Evolutionary conservation across 2,329 filamentous ascomycete genomes (phyloP), one percentile per base, ranked within the genome.

Genomic region (Aspergillus niger): DNA sequence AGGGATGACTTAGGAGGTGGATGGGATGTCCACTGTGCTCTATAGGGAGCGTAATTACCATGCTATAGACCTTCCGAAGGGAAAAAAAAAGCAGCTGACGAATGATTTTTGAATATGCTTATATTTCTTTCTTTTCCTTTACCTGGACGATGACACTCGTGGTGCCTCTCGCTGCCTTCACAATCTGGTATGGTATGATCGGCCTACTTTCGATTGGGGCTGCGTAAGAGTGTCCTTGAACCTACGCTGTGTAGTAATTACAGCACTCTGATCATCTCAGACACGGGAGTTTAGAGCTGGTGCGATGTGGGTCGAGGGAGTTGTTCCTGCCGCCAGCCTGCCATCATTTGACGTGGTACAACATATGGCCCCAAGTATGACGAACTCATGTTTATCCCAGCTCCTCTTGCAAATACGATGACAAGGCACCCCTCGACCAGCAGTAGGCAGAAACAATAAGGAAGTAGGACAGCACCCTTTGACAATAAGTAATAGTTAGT

Each of bases 11-110:
- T 48, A 38, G 32, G 36, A 51, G 43, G 61, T 63, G 58, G 51
- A 48, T 60, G 30, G 44, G 17, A 51, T 58, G 58, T 59, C 51
- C 36, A 63, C 57, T 56, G 54, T 59, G 60, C 56, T 64, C 48
- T 55, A 39, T 51, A 10, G 36, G 26, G 58, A 63, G 62, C 44
- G 60, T 66, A 56, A 59, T 61, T 15, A 61, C 58, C 48, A 55
- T 63, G 53, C 51, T 55, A 63, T 62, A 65, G 64, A 65, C 51
- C 58, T 57, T 53, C 63, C 58, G 60, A 64, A 55, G 59, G 58
- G 36, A 55, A 64, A 65, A 61, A 38, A 55, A 64, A 65, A 63
- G 56, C 55, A 60, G 58, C 47, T 63, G 48, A 63, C 54, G 56
- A 63, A 63, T 71, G 48, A 58, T 44, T 30, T 17, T 7, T 8